Evolutionary conservation across 2,329 filamentous ascomycete genomes (phyloP), one percentile per base, ranked within the genome.

Genomic region (Fusarium napiforme): DNA sequence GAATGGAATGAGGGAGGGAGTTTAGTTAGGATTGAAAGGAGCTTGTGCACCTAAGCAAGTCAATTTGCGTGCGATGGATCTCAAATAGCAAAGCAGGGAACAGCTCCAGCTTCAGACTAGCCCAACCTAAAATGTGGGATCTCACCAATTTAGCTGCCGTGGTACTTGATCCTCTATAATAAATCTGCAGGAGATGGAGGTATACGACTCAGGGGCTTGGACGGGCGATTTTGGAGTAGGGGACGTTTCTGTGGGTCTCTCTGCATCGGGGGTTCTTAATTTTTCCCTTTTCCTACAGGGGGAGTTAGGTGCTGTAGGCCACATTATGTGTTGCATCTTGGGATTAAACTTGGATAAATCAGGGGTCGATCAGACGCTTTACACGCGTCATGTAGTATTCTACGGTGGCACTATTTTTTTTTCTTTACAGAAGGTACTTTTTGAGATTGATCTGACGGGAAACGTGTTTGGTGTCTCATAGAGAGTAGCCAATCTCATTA

Each of bases 81-180:
- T 43, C 56, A 49, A 49, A 37, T 56, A 32, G 45, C 39, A 40
- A 34, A 40, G 45, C 46, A 64, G 23, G 64, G 40, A 53, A 63
- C 12, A 69, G 50, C 65, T 69, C 59, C 65, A 58, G 21, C 65
- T 59, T 64, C 32, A 65, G 59, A 52, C 67, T 65, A 69, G 59
- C 42, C 30, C 57, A 65, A 59, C 59, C 46, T 69, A 69, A 71
- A 66, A 60, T 73, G 72, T 75, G 60, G 69, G 61, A 75, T 73
- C 30, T 67, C 60, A 73, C 65, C 72, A 74, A 75, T 75, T 75
- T 70, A 72, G 69, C 69, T 73, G 69, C 69, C 42, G 39, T 8
- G 53, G 32, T 57, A 61, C 56, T 12, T 53, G 14, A 0, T 3
- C 7, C 11, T 14, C 21, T 9, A 2, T n/a, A 26, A 5, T 45